phyloP scores from a whole-genome alignment of 257 asterid genomes.

The Gardenia jasminoides region DNA sequence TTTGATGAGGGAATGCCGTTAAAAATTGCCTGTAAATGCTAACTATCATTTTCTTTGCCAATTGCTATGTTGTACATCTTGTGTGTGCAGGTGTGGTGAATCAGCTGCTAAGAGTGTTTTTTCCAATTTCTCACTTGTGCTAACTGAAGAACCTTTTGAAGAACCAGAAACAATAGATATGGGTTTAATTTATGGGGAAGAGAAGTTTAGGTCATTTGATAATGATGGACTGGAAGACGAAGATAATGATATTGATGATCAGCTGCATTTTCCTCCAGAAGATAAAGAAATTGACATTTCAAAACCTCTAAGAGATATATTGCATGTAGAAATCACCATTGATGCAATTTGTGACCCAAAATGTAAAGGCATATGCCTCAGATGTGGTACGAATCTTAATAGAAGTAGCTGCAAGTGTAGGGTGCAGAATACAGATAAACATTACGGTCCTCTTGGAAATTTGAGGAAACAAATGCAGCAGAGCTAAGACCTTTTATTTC shows the following conservation, averaged over 20 bases:
- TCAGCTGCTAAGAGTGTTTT: slow-evolving; percentile 72
- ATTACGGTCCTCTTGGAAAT: slow-evolving; percentile 66
- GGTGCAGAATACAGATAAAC: slow-evolving; percentile 30
- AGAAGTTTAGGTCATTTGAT: slow-evolving; percentile 26
- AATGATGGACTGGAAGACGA: slow-evolving; percentile 29
- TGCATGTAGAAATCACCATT: slow-evolving; percentile 84
- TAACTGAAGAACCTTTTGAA: slow-evolving; percentile 65
- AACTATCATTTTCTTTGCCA: not conserved
- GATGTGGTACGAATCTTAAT: slow-evolving; percentile 77
- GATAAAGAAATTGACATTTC: slow-evolving; percentile 73
- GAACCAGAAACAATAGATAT: slow-evolving; percentile 59
- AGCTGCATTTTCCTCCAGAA: slow-evolving; percentile 62
- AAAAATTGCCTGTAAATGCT: not conserved
- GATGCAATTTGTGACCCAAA: slow-evolving; percentile 59
- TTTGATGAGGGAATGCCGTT: no score
- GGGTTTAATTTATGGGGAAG: slow-evolving; percentile 58
- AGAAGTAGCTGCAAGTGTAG: slow-evolving; percentile 45
- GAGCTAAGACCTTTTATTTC: slow-evolving; percentile 27
- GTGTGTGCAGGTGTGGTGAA: slow-evolving; percentile 65
- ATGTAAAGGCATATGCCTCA: slow-evolving; percentile 77
- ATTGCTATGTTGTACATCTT: not conserved
- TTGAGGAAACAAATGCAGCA: slow-evolving; percentile 67
- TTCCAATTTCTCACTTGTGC: slow-evolving; percentile 62
- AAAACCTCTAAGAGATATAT: slow-evolving; percentile 75
- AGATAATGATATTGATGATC: slow-evolving; percentile 60